phyloP scores from a whole-genome alignment of 2,329 filamentous ascomycete species.

The Aspergillus transmontanensis region DNA sequence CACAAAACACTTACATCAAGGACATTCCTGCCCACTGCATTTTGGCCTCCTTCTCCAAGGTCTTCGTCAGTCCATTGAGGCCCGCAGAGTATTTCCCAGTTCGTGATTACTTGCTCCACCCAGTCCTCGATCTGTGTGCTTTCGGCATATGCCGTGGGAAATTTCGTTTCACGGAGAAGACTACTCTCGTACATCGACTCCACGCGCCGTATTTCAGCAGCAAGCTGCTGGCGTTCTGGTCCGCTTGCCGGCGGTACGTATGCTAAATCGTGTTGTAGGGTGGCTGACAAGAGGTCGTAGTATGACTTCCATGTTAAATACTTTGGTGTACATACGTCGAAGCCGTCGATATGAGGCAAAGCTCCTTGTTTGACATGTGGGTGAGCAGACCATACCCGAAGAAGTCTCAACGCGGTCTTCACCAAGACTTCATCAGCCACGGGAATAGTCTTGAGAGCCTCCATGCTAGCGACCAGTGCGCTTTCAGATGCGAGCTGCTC shows the following conservation, averaged over 20 bases:
- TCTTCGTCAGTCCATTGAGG: constrained; percentile 79
- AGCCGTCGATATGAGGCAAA: constrained; percentile 22
- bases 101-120: constrained; percentile 75
- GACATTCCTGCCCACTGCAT: constrained; percentile 71
- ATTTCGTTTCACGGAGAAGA: constrained; percentile 75
- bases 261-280: constrained; percentile 60
- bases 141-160: constrained; percentile 79
- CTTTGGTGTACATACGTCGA: constrained; percentile 28
- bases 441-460: constrained; percentile 36
- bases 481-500: constrained; percentile 76
- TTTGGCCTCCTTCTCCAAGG: constrained; percentile 78
- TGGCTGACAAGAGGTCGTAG: constrained; percentile 75
- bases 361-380: constrained; percentile 35
- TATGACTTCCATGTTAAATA: constrained; percentile 79
- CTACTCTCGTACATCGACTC: constrained; percentile 79
- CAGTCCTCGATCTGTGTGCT: constrained; percentile 81
- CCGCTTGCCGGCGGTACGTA: constrained; percentile 40
- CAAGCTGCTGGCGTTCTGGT: constrained; percentile 63
- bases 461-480: constrained; percentile 67
- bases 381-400: constrained; percentile 50
- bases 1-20: constrained; percentile 59
- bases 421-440: constrained; percentile 29
- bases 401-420: constrained; percentile 49
- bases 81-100: constrained; percentile 83
- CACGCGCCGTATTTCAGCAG: constrained; percentile 75